Evolutionary conservation across 179 eudicot genomes (phyloP).

Genomic region (Spergularia azorica): DNA sequence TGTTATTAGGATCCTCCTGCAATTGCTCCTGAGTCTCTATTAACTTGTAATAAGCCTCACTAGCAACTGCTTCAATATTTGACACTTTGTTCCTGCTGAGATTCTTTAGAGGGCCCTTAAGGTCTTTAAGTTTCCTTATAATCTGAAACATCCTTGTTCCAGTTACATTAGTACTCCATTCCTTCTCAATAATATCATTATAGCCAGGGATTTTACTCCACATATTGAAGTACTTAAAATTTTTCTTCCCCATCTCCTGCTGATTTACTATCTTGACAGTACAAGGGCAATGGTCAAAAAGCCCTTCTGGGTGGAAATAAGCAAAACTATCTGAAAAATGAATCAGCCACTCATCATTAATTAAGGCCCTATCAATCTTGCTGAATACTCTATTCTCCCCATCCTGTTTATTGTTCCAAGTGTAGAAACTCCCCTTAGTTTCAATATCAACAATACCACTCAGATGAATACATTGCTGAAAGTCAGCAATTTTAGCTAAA

Average conservation of each 20-base stretch:
- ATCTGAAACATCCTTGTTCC: neutral
- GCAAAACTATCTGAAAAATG: neutral
- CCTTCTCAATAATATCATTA: neutral
- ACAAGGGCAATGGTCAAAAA: neutral
- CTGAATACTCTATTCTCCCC: neutral
- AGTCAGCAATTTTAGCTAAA: neutral
- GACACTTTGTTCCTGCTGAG: neutral
- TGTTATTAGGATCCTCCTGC: too few relatives aligned
- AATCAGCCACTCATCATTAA: neutral
- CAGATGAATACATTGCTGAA: neutral
- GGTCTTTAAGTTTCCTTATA: neutral
- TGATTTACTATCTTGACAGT: neutral
- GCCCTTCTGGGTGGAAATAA: neutral
- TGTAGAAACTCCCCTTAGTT: neutral
- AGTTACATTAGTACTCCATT: neutral
- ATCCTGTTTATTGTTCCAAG: neutral
- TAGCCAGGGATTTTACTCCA: neutral
- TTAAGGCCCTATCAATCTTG: neutral
- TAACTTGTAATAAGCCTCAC: too few relatives aligned
- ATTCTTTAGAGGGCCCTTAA: neutral
- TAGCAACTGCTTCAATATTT: too few relatives aligned
- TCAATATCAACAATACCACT: neutral
- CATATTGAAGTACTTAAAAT: neutral
- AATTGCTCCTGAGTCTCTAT: too few relatives aligned
- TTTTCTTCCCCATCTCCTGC: neutral